A percentile compares a stretch with the other conserved stretches of the same genome.
phyloP scores from a whole-genome alignment of 805 yeast genomes.

The Myxozyma udenii region DNA sequence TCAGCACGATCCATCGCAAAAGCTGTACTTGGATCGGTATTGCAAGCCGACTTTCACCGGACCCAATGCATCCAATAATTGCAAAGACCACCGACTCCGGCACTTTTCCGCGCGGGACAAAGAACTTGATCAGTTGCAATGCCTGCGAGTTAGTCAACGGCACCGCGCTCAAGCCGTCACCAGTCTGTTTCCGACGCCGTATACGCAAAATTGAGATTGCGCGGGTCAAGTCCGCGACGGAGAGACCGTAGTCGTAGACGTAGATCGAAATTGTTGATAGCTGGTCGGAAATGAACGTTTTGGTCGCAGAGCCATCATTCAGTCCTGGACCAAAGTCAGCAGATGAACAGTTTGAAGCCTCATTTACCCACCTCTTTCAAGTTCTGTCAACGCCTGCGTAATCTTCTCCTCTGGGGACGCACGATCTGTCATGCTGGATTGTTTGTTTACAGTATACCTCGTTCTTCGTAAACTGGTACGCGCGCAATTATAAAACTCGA shows the following conservation, averaged over 20 bases:
- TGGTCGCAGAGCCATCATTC: too few relatives aligned
- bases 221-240: conserved; percentile 5
- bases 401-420: too few relatives aligned
- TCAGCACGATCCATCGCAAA: conserved; percentile 20
- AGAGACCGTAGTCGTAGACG: conserved; percentile 21
- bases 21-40: conserved; percentile 12
- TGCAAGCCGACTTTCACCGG: conserved; percentile 11
- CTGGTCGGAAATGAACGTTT: conserved; percentile 16
- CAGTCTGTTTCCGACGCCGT: background rate
- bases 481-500: too few relatives aligned
- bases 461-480: too few relatives aligned
- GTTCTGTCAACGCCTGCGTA: too few relatives aligned
- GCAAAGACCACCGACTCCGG: conserved; percentile 8
- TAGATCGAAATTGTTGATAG: conserved; percentile 14
- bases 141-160: conserved; percentile 6
- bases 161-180: background rate
- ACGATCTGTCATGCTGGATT: too few relatives aligned
- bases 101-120: conserved; percentile 18
- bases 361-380: too few relatives aligned
- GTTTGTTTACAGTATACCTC: too few relatives aligned
- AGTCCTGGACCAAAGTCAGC: too few relatives aligned
- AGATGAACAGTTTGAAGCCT: too few relatives aligned
- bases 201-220: conserved; percentile 7
- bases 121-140: conserved; percentile 14
- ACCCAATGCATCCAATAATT: conserved; percentile 18